Percentiles rank a stretch among this genome's conserved stretches.
phyloP scores from a whole-genome alignment of 345 rosid genomes.

The Corymbia maculata region DNA sequence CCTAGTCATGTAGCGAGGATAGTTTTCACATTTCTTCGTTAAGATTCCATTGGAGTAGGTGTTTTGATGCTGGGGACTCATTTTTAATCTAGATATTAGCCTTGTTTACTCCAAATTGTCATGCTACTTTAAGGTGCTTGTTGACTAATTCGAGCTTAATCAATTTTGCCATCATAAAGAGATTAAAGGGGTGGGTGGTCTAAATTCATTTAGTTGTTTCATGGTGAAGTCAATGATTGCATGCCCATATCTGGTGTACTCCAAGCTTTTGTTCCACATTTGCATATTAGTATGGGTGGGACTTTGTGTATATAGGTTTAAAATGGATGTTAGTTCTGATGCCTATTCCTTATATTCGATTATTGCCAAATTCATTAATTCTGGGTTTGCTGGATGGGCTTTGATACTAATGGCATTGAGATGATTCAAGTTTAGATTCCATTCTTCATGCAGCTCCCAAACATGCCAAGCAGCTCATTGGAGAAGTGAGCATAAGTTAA shows the following conservation, averaged over 20 bases:
- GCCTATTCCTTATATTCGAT: background rate
- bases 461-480: constrained; percentile 68
- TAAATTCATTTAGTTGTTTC: background rate
- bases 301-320: background rate
- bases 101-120: background rate
- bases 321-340: background rate
- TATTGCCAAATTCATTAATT: background rate
- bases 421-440: background rate
- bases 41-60: background rate
- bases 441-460: constrained; percentile 34
- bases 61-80: background rate
- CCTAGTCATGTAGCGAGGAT: background rate
- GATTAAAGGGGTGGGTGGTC: background rate
- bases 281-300: background rate
- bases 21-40: background rate
- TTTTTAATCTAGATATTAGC: background rate
- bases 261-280: background rate
- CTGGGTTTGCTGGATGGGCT: background rate
- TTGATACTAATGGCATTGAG: background rate
- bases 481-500: constrained; percentile 50
- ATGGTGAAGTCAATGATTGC: background rate
- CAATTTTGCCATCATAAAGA: background rate
- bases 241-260: background rate
- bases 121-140: background rate
- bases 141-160: background rate